Percentiles rank a stretch among this genome's conserved stretches.
These are phyloP conservation scores for Pythium monospermum DNA, from an alignment of 352 stramenopile species.

Conservation along the genomic window DNA sequence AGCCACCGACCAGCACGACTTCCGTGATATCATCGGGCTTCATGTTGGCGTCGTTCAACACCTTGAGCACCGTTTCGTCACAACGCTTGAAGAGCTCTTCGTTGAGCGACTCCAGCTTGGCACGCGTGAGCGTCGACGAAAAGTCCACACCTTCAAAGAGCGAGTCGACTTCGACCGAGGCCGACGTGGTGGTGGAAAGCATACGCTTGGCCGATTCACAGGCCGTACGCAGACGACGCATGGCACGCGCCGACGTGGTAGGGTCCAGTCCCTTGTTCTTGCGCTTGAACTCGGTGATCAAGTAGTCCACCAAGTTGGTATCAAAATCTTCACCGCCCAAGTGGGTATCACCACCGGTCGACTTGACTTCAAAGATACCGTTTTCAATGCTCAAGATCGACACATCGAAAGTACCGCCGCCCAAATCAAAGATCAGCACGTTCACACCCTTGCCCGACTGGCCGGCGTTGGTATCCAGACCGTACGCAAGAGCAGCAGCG, in stretches of 20 bases:
- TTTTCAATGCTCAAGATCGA: slow-evolving; percentile 95
- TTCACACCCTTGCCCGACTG: slow-evolving; percentile 82
- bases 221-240: slow-evolving; percentile 93
- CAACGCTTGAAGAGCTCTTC: slow-evolving; percentile 60
- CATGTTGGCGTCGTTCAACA: slow-evolving; percentile 38
- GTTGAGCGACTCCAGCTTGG: slow-evolving; percentile 84
- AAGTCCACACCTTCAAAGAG: slow-evolving; percentile 93
- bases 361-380: slow-evolving; percentile 97
- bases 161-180: slow-evolving; percentile 90
- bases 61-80: slow-evolving; percentile 57
- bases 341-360: slow-evolving; percentile 94
- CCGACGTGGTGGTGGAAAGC: slow-evolving; percentile 83
- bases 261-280: slow-evolving; percentile 90
- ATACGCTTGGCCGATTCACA: slow-evolving; percentile 97
- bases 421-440: slow-evolving; percentile 97
- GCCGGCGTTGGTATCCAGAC: slow-evolving; percentile 55
- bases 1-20: slow-evolving; percentile 36
- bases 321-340: slow-evolving; percentile 95
- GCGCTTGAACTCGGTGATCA: slow-evolving; percentile 93
- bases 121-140: slow-evolving; percentile 86
- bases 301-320: slow-evolving; percentile 94
- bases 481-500: slow-evolving; percentile 89
- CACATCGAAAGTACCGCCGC: slow-evolving; percentile 95
- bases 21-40: slow-evolving; percentile 33
- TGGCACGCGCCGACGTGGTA: slow-evolving; percentile 83